Percentiles rank a stretch among this genome's conserved stretches.
These are phyloP conservation scores for Porcisia deanei DNA, from an alignment of 208 protist genomes.

Conservation along the genomic window DNA sequence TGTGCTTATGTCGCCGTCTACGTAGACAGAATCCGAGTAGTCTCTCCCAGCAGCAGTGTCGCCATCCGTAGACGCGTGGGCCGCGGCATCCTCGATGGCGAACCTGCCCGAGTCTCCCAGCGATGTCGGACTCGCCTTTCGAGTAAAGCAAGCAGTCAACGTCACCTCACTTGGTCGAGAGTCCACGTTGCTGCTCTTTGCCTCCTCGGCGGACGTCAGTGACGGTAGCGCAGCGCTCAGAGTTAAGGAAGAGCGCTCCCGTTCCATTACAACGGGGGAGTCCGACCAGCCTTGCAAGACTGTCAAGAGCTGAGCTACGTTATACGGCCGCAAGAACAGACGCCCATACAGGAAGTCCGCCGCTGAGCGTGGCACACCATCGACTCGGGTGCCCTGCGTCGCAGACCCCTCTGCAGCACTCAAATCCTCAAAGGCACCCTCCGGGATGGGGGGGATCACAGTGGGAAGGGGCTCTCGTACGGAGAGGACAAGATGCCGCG, in stretches of 20 bases:
- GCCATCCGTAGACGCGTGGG: constrained; percentile 1
- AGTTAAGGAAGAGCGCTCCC: constrained; percentile 50
- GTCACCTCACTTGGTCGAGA: constrained; percentile 12
- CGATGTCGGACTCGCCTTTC: constrained; percentile 1
- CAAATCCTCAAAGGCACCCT: constrained; percentile 12
- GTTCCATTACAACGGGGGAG: constrained; percentile 35
- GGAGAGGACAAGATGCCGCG: constrained; percentile 62
- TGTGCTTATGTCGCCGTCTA: constrained; percentile 47
- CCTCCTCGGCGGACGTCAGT: not conserved
- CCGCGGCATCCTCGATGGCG: not conserved
- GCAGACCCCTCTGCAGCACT: not conserved
- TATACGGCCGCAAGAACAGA: constrained; percentile 82
- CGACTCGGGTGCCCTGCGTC: not conserved
- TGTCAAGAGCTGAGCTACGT: constrained; percentile 82
- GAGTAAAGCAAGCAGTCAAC: constrained; percentile 17
- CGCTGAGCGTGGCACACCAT: constrained; percentile 1
- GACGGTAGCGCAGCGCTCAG: constrained; percentile 21
- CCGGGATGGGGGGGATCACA: not conserved
- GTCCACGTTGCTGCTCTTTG: not conserved
- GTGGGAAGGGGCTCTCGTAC: constrained; percentile 26
- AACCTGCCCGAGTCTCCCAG: not conserved
- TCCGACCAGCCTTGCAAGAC: constrained; percentile 69
- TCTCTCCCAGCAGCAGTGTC: constrained; percentile 22
- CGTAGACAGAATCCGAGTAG: constrained; percentile 44
- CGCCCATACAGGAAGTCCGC: constrained; percentile 76